Evolutionary conservation across 176 grass and related monocot genomes (phyloP), one percentile per base, ranked within the genome.

Genomic region (Themeda triandra): DNA sequence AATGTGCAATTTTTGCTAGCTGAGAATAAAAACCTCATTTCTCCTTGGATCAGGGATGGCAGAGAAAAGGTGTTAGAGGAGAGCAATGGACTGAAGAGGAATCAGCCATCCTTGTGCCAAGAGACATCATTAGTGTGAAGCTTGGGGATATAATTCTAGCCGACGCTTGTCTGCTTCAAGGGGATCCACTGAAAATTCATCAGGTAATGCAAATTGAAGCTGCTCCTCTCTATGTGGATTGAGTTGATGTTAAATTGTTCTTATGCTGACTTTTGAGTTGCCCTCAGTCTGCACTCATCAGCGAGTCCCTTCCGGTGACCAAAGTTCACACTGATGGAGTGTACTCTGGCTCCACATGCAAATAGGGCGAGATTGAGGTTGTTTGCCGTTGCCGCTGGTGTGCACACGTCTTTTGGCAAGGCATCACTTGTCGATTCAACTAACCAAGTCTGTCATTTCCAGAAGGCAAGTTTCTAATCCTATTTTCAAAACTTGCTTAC

Each of bases 321-420:
- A n/a, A n/a, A n/a, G n/a, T n/a, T n/a, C n/a, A n/a, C n/a, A n/a
- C n/a, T n/a, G n/a, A n/a, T n/a, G 94, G 94, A 86, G 94, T 97
- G 19, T 97, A 97, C 67, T 97, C 94, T 32, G 94, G 94, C 31
- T 97, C 94, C 24, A 94, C 94, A 19, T 97, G 94, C 85, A 97
- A 97, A 71, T 91, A 94, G 79, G 94, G 94, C 35, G 94, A 97
- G 78, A 97, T 97, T 19, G 94, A 97, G 56, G 94, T 89, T 4
- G 89, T n/a, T 97, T 67, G 94, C 94, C 30, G 92, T 97, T 67
- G 94, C 94, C 21, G 94, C 94, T 1, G 94, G 94, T 25, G 94
- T 97, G 39, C 91, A 97, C 83, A 94, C 94, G 40, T 97, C 94
- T 71, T 97, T 97, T 45, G 94, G 94, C 64, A 97, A 92, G 84